These are phyloP conservation scores for Yamadazyma sp. DNA, from an alignment of 805 yeast species.

Conservation along the genomic window DNA sequence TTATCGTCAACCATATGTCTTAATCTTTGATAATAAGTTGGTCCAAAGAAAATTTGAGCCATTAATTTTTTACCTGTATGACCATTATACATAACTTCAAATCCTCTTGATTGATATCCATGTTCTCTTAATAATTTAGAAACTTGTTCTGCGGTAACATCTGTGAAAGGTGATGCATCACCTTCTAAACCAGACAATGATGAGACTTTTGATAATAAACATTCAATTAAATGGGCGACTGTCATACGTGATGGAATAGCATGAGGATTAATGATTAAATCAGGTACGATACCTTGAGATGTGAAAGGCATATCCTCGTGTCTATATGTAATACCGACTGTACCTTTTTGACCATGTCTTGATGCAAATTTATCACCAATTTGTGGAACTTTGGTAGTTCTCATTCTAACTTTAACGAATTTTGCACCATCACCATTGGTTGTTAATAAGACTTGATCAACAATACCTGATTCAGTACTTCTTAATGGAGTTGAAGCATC, in stretches of 20 bases:
- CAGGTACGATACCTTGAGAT: conserved; percentile 94
- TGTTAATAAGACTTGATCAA: conserved; percentile 93
- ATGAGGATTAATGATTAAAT: conserved; percentile 95
- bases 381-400: conserved; percentile 98
- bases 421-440: conserved; percentile 98
- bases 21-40: conserved; percentile 97
- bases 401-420: conserved; percentile 96
- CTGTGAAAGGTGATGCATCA: conserved; percentile 99
- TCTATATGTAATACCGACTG: conserved; percentile 97
- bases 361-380: conserved; percentile 99
- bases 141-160: conserved; percentile 96
- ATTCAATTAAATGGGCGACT: conserved; percentile 98
- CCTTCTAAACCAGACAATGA: conserved; percentile 95
- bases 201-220: conserved; percentile 92
- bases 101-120: conserved; percentile 97
- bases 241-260: conserved; percentile 99
- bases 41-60: conserved; percentile 99
- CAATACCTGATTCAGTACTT: conserved; percentile 96
- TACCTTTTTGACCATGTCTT: conserved; percentile 99
- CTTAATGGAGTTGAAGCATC: conserved; percentile 98
- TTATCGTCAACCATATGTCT: conserved; percentile 99
- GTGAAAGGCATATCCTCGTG: conserved; percentile 99
- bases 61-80: conserved; percentile 97
- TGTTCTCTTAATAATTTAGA: conserved; percentile 89
- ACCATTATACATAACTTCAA: conserved; percentile 98